These are phyloP conservation scores for Pleurotus pulmonarius DNA, from an alignment of 768 basidiomycete species.

Conservation along the genomic window DNA sequence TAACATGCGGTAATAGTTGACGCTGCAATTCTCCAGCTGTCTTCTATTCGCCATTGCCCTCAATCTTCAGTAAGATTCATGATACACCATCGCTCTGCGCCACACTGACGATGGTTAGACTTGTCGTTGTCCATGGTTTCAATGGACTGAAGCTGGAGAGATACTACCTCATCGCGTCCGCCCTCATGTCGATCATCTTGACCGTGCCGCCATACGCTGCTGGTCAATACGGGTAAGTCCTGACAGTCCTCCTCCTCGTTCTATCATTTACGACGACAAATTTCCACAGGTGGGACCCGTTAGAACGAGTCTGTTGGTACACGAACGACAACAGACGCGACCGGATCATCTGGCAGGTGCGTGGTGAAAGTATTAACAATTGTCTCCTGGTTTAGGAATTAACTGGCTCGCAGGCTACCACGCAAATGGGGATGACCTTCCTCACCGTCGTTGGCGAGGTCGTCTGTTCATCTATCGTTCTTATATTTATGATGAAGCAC, in stretches of 20 bases:
- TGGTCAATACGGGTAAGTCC: slow-evolving; percentile 17
- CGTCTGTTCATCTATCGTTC: slow-evolving; percentile 3
- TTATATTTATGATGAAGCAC: slow-evolving; percentile 9
- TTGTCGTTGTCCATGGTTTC: slow-evolving; percentile 15
- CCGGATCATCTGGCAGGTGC: slow-evolving; percentile 14
- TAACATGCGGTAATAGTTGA: slow-evolving; percentile 11
- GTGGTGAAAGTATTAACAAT: background rate
- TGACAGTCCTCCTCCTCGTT: too few species aligned
- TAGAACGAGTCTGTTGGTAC: slow-evolving; percentile 19
- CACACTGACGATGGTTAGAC: slow-evolving; percentile 2
- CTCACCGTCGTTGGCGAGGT: slow-evolving; percentile 9
- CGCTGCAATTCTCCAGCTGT: slow-evolving; percentile 18
- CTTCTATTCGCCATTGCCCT: slow-evolving; percentile 18
- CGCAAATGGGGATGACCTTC: slow-evolving; percentile 7
- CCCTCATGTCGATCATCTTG: slow-evolving; percentile 8
- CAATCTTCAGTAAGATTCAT: slow-evolving; percentile 17
- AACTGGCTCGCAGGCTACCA: slow-evolving; percentile 15
- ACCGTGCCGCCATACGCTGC: slow-evolving; percentile 17
- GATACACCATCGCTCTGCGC: background rate
- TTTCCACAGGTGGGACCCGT: slow-evolving; percentile 17
- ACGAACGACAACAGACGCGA: slow-evolving; percentile 13
- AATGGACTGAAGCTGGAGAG: slow-evolving; percentile 18
- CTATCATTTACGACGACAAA: too few species aligned
- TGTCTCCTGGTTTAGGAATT: background rate
- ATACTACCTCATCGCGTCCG: slow-evolving; percentile 10